Conservation (phyloP, 768 basidiomycete genomes). For the Lactarius hatsudake region DNA sequence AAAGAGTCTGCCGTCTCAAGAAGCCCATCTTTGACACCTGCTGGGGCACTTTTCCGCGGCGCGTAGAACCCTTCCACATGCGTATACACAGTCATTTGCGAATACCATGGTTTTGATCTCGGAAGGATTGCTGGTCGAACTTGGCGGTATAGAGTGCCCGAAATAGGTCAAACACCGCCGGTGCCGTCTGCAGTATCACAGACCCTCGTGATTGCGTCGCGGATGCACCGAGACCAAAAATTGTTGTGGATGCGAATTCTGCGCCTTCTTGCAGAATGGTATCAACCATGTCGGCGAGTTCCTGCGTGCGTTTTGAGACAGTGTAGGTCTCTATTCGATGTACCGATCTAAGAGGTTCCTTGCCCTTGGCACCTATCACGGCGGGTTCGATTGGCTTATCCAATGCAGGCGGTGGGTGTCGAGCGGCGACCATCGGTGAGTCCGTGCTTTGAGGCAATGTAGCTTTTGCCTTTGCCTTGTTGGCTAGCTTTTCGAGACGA, state of each 20-base stretch:
- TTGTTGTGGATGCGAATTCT: constrained; percentile 56
- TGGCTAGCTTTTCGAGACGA: constrained; percentile 55
- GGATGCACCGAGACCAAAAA: constrained; percentile 30
- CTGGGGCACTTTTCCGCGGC: constrained; percentile 32
- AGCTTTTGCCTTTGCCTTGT: constrained; percentile 47
- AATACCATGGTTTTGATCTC: constrained; percentile 61
- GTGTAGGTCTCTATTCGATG: constrained; percentile 17
- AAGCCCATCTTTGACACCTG: constrained; percentile 45
- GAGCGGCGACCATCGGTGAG: constrained; percentile 28
- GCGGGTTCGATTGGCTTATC: background rate
- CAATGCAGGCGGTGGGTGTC: constrained; percentile 34
- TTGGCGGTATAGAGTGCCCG: constrained; percentile 74
- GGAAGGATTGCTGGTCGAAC: constrained; percentile 46
- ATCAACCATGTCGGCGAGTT: constrained; percentile 25
- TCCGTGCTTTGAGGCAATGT: constrained; percentile 13
- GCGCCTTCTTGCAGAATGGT: constrained; percentile 32
- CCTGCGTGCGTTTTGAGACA: constrained; percentile 16
- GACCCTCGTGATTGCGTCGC: constrained; percentile 39
- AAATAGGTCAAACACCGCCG: constrained; percentile 72
- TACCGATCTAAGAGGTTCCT: constrained; percentile 6
- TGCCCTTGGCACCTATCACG: constrained; percentile 5
- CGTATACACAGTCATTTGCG: constrained; percentile 78
- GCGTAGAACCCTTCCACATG: constrained; percentile 36
- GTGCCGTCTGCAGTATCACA: constrained; percentile 57
- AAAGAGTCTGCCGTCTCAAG: constrained; percentile 52